phyloP scores from a whole-genome alignment of 2,329 filamentous ascomycete genomes.

The Cadophora gregata region DNA sequence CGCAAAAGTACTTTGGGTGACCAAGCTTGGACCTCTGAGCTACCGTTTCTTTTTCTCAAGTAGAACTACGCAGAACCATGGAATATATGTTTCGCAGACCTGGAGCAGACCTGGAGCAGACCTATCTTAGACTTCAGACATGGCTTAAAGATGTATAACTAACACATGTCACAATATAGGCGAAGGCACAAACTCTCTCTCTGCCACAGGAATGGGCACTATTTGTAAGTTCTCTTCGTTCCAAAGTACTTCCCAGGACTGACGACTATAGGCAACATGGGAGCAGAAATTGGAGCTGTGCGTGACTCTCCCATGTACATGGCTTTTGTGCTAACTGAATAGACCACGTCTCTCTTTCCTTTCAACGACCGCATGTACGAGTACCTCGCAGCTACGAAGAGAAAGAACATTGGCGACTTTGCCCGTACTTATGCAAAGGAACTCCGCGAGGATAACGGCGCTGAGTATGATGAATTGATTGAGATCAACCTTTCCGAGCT shows the following conservation, averaged over 20 bases:
- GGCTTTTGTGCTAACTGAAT: conserved; percentile 59
- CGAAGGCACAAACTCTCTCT: conserved; percentile 76
- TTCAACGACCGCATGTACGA: conserved; percentile 99
- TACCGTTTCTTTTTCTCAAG: no score
- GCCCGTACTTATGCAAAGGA: conserved; percentile 83
- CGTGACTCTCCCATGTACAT: no score
- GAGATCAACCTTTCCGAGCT: conserved; percentile 95
- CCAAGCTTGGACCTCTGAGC: no score
- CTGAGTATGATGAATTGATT: conserved; percentile 94
- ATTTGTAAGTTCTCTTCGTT: conserved; percentile 67
- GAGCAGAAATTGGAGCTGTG: no score
- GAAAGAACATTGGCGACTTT: conserved; percentile 88
- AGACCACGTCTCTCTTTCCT: conserved; percentile 94
- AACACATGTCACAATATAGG: no score
- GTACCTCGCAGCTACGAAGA: conserved; percentile 91
- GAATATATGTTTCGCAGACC: no score
- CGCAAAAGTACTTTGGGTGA: no score
- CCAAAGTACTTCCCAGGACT: neutral
- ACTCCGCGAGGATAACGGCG: conserved; percentile 85
- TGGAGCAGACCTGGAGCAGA: no score
- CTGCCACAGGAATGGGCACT: conserved; percentile 86
- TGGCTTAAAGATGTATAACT: no score
- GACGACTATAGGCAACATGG: conserved; percentile 20
- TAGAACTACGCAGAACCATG: no score
- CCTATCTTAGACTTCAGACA: no score